Evolutionary conservation across 1,139 yeast species (phyloP).

Genomic region (Protomyces arabidopsidicola): DNA sequence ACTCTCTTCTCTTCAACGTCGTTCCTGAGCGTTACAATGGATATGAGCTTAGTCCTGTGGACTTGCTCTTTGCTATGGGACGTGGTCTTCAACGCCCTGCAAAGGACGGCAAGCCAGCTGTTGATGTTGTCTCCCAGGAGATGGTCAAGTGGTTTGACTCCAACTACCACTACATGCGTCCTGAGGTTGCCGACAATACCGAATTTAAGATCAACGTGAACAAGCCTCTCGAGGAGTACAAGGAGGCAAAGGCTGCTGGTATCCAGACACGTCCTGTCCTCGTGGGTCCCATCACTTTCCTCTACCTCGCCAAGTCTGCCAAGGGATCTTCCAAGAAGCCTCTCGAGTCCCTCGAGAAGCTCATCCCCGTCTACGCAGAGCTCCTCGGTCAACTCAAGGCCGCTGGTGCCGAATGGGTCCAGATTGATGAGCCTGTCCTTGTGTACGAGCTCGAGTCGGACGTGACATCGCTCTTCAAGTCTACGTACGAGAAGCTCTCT

Average conservation of each 20-base stretch:
- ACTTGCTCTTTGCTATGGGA: conserved; percentile 97
- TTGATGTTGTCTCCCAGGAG: conserved; percentile 82
- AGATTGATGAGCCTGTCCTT: conserved; percentile 94
- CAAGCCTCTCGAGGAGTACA: conserved; percentile 95
- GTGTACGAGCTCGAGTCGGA: conserved; percentile 87
- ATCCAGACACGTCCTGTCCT: conserved; percentile 95
- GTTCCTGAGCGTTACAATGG: conserved; percentile 96
- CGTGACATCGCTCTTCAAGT: conserved; percentile 78
- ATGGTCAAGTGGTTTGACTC: conserved; percentile 99
- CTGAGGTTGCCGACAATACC: conserved; percentile 93
- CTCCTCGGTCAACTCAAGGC: conserved; percentile 77
- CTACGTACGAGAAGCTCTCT: conserved; percentile 72
- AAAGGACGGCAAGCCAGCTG: conserved; percentile 90
- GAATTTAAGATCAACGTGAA: conserved; percentile 92
- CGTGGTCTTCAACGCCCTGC: conserved; percentile 99
- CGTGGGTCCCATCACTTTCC: conserved; percentile 93
- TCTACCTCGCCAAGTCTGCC: conserved; percentile 95
- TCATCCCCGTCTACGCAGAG: conserved; percentile 88
- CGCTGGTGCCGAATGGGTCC: conserved; percentile 94
- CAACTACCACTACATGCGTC: conserved; percentile 99
- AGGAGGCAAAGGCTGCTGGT: conserved; percentile 96
- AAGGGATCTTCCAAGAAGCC: conserved; percentile 77
- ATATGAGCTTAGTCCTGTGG: conserved; percentile 82
- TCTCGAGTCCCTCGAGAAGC: conserved; percentile 85
- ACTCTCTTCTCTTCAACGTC: conserved; percentile 87